Conservation (phyloP, 305 asterid genomes). For the Fraxinus floribunda region DNA sequence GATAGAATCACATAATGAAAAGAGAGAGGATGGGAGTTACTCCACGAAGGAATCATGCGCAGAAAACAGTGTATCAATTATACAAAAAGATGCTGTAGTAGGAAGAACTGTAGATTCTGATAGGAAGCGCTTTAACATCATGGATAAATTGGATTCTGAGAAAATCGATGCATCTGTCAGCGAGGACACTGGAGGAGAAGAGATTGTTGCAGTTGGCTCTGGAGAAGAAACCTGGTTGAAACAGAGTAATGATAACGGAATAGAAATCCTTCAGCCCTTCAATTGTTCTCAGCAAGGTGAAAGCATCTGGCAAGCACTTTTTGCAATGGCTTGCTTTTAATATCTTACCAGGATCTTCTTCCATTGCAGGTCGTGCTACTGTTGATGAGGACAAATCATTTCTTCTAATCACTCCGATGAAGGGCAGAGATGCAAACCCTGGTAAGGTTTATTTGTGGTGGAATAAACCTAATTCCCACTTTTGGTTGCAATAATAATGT, state of each 20-base stretch:
- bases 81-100: background rate
- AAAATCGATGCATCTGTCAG: background rate
- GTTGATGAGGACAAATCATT: conserved; percentile 9
- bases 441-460: conserved; percentile 9
- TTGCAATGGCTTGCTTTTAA: background rate
- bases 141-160: background rate
- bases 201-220: background rate
- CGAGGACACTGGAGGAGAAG: background rate
- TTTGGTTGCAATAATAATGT: background rate
- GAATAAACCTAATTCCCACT: background rate
- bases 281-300: background rate
- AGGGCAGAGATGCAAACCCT: conserved; percentile 4
- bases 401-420: background rate
- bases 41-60: background rate
- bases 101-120: background rate
- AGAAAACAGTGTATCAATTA: background rate
- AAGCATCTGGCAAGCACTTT: background rate
- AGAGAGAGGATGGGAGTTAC: background rate
- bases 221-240: background rate
- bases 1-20: conserved; percentile 1
- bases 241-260: background rate
- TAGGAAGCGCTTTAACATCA: background rate
- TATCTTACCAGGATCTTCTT: conserved; percentile 8
- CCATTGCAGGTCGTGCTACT: conserved; percentile 15
- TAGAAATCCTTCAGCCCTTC: background rate